Base-by-base conservation (phyloP, 306 rosid genomes). In the Inga oerstediana region DNA sequence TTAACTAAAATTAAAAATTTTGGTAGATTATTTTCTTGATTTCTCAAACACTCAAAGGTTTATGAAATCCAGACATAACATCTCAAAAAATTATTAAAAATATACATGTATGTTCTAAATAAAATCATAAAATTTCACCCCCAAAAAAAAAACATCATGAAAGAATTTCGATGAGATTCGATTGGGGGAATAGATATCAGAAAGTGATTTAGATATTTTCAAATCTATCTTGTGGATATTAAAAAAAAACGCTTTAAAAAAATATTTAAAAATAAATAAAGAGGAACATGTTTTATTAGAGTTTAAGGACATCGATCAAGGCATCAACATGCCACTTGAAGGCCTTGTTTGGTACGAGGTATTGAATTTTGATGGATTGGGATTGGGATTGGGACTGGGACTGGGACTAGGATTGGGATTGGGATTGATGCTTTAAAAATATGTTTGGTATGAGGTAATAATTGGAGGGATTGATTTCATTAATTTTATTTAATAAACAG, bases 311-410 rank as follows among this genome's bases (percentile, higher is more conserved):
- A 75, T 68, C 78, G 44, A 46, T 80, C 82, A 69, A 1, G 67
- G 59, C n/a, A 30, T 65, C 34, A 20, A 37, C 7, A 48, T 22
- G 34, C 44, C 69, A 84, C 58, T 74, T 84, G 84, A 80, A 69
- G 75, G 39, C n/a, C n/a, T n/a, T n/a, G n/a, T n/a, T n/a, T n/a
- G n/a, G n/a, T n/a, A n/a, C n/a, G n/a, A n/a, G n/a, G n/a, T n/a
- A n/a, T n/a, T n/a, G n/a, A n/a, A n/a, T n/a, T n/a, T n/a, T n/a
- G n/a, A n/a, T n/a, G n/a, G n/a, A n/a, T n/a, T n/a, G n/a, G n/a
- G n/a, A n/a, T n/a, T n/a, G n/a, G n/a, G n/a, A n/a, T n/a, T n/a
- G n/a, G n/a, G n/a, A n/a, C n/a, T n/a, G n/a, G n/a, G n/a, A n/a
- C n/a, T n/a, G n/a, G n/a, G n/a, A n/a, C n/a, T n/a, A n/a, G n/a